These are phyloP conservation scores for Metschnikowia noctiluminum DNA, from an alignment of 805 yeast genomes.

Conservation along the genomic window DNA sequence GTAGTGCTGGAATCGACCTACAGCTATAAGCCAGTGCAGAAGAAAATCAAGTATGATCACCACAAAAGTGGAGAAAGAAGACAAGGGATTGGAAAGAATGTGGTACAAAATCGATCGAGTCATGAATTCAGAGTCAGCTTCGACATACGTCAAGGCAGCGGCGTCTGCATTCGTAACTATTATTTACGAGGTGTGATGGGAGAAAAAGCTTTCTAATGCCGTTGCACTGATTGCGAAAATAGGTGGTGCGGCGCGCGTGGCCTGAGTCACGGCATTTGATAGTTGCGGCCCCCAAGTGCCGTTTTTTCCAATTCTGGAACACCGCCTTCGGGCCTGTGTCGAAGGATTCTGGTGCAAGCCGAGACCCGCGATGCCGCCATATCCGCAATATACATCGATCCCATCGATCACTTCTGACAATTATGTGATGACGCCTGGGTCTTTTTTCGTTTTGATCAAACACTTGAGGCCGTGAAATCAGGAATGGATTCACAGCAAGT, in stretches of 20 bases:
- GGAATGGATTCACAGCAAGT: no score
- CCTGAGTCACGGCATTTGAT: slow-evolving; percentile 2
- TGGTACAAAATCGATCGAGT: background rate
- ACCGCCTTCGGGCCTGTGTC: background rate
- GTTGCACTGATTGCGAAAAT: slow-evolving; percentile 1
- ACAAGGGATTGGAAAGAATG: background rate
- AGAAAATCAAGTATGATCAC: no score
- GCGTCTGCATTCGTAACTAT: background rate
- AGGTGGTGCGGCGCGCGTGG: background rate
- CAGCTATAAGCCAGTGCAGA: no score
- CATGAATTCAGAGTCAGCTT: background rate
- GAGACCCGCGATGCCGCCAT: background rate
- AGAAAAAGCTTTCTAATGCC: background rate
- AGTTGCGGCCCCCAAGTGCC: background rate
- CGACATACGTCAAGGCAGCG: background rate
- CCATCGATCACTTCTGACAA: no score
- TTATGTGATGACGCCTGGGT: no score
- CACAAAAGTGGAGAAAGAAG: no score
- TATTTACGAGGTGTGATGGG: background rate
- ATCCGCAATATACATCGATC: no score
- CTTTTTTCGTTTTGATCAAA: no score
- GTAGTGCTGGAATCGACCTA: no score
- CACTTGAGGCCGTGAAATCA: no score
- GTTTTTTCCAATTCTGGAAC: background rate
- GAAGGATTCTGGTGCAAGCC: background rate